A percentile compares a stretch with the other conserved stretches of the same genome.
Evolutionary conservation across 768 basidiomycete genomes (phyloP).

Genomic region (Hericium erinaceus): DNA sequence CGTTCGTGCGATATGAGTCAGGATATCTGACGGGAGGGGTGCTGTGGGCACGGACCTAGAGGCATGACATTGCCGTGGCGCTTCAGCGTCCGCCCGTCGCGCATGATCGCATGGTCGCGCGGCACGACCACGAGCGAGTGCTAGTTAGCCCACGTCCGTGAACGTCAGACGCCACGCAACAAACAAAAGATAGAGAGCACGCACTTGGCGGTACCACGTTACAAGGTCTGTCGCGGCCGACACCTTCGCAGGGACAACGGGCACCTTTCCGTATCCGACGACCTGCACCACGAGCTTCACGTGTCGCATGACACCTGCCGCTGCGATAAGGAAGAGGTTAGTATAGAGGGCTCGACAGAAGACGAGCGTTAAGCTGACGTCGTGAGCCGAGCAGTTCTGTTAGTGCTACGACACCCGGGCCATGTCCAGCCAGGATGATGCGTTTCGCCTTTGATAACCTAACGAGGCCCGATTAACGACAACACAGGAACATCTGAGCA

Average conservation of each 20-base stretch:
- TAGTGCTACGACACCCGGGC: slow-evolving; percentile 69
- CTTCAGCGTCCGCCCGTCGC: slow-evolving; percentile 34
- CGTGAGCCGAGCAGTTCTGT: slow-evolving; percentile 66
- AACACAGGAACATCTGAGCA: neutral
- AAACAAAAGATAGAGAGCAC: slow-evolving; percentile 8
- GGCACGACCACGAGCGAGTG: slow-evolving; percentile 68
- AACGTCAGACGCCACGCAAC: neutral
- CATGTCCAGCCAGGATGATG: slow-evolving; percentile 82
- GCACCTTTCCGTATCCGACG: slow-evolving; percentile 12
- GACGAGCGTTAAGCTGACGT: slow-evolving; percentile 34
- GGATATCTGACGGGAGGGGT: neutral
- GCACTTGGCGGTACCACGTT: slow-evolving; percentile 66
- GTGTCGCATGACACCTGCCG: slow-evolving; percentile 41
- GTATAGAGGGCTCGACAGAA: neutral
- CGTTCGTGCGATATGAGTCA: neutral
- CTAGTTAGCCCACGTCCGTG: slow-evolving; percentile 29
- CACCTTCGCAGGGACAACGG: slow-evolving; percentile 12
- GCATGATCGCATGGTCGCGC: slow-evolving; percentile 42
- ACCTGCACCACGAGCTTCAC: slow-evolving; percentile 13
- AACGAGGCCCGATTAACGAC: neutral
- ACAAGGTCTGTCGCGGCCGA: slow-evolving; percentile 3
- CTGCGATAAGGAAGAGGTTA: slow-evolving; percentile 18
- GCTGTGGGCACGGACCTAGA: slow-evolving; percentile 40
- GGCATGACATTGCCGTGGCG: slow-evolving; percentile 57
- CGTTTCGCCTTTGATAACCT: slow-evolving; percentile 67